Percentiles rank a stretch among this genome's conserved stretches.
phyloP scores from a whole-genome alignment of 768 basidiomycete genomes.

The Termitomyces sp. region DNA sequence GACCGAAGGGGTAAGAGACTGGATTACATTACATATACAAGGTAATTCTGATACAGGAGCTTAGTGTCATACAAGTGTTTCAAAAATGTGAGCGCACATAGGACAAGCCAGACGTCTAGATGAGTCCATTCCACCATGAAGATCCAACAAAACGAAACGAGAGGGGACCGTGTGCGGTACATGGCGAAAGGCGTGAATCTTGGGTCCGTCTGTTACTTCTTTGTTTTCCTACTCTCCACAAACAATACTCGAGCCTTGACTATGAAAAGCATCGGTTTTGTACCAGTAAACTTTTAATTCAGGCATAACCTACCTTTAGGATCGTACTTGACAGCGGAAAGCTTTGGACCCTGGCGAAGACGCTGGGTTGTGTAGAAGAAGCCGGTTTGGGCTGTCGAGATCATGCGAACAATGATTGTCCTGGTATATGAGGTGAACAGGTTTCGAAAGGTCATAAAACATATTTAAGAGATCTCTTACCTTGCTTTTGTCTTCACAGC shows the following conservation, averaged over 20 bases:
- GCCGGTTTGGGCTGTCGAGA: conserved; percentile 89
- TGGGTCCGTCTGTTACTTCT: conserved; percentile 32
- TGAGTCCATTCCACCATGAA: background rate
- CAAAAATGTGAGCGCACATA: background rate
- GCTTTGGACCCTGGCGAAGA: conserved; percentile 64
- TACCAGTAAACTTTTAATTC: background rate
- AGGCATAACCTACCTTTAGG: conserved; percentile 56
- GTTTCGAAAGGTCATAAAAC: too few species aligned
- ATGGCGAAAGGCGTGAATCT: background rate
- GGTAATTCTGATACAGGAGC: background rate
- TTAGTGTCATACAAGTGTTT: background rate
- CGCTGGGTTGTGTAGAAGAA: conserved; percentile 87
- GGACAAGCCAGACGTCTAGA: background rate
- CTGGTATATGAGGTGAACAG: conserved; percentile 30
- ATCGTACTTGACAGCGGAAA: conserved; percentile 92
- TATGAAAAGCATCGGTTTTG: conserved; percentile 17
- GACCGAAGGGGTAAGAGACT: background rate
- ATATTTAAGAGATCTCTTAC: conserved; percentile 21
- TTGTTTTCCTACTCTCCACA: conserved; percentile 73
- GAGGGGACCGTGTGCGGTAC: background rate
- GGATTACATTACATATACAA: background rate
- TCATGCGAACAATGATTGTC: conserved; percentile 79
- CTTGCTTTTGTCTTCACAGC: conserved; percentile 62
- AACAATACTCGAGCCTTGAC: conserved; percentile 72
- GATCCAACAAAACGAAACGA: background rate